Evolutionary conservation across 805 yeast species (phyloP), one percentile per base, ranked within the genome.

Genomic region (Pichia insulana): DNA sequence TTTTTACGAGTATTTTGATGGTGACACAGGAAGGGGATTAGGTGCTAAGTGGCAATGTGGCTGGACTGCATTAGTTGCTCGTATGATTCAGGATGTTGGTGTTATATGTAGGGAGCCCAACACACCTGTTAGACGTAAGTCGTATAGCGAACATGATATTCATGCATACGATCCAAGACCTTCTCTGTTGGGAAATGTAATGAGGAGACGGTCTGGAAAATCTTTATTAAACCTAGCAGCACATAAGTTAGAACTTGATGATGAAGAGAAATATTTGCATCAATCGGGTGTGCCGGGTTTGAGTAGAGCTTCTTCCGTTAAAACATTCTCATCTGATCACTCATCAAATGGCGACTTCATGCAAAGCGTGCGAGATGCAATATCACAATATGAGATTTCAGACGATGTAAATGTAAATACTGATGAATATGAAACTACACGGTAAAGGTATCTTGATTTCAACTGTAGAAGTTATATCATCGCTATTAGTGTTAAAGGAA

Each of bases 11-110:
- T 88, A 82, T 59, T 88, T 88, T 59, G 94, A 88, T 55, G 96
- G 95, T 51, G 97, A 88, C 58, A 83, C 92, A 2, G 97, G 97
- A 32, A 74, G 95, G 51, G 97, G 96, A 6, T 65, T 88, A 44
- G 97, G 97, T 28, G 87, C 96, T 2, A 79, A 88, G 40, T 96
- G 89, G 67, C 97, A 88, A 65, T 82, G 88, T 69, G 97, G 97
- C 11, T 88, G 97, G 97, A 88, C 96, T 1, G 89, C 95, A 0
- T 70, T 89, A 36, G 92, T 87, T 40, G 95, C 95, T 34, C 83
- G 90, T 63, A 77, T 88, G 76, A 85, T 89, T 56, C 92, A 84
- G 58, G 90, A 89, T 63, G 83, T 84, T 35, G 96, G 96, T 46
- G 72, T 78, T 36, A 73, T 86, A 0, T 77, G 80, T 57, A 63